Conservation (phyloP, 2,329 filamentous ascomycete genomes). For the Myriosclerotinia curreyana region DNA sequence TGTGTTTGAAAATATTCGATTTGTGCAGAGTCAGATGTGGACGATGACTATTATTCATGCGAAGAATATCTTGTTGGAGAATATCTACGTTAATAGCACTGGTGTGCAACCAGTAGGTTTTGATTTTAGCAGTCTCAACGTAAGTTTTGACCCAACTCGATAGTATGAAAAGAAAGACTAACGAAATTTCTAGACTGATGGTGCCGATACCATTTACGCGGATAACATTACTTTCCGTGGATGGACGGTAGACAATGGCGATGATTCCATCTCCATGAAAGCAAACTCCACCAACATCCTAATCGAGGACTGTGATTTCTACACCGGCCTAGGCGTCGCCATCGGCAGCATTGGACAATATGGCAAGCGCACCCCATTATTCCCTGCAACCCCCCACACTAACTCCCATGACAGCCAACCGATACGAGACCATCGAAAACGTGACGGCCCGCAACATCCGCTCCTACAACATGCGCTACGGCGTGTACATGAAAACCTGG, state of each 20-base stretch:
- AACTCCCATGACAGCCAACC: slow-evolving; percentile 34
- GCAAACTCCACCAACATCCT: slow-evolving; percentile 54
- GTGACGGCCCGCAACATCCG: slow-evolving; percentile 49
- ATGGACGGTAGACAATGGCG: slow-evolving; percentile 52
- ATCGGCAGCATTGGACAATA: slow-evolving; percentile 58
- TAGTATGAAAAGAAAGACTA: slow-evolving; percentile 24
- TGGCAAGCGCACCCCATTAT: not conserved
- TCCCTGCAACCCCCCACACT: not conserved
- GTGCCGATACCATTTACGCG: slow-evolving; percentile 52
- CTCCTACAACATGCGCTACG: slow-evolving; percentile 43
- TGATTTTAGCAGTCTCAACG: slow-evolving; percentile 20
- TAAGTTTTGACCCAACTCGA: not conserved
- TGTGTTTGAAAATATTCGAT: slow-evolving; percentile 48
- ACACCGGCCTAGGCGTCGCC: slow-evolving; percentile 52
- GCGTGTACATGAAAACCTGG: slow-evolving; percentile 56
- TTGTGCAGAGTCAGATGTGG: slow-evolving; percentile 60
- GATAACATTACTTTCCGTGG: slow-evolving; percentile 50
- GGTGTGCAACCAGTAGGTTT: slow-evolving; percentile 8
- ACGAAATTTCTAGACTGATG: slow-evolving; percentile 48
- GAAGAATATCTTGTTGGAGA: slow-evolving; percentile 46
- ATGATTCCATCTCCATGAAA: slow-evolving; percentile 54
- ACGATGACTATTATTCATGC: slow-evolving; percentile 47
- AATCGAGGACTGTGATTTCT: slow-evolving; percentile 49
- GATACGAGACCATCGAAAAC: slow-evolving; percentile 50
- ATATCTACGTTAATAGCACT: slow-evolving; percentile 53